Percentiles rank a stretch among this genome's conserved stretches.
phyloP scores from a whole-genome alignment of 1,284 basidiomycete genomes.

The Hypsizygus ulmarius region DNA sequence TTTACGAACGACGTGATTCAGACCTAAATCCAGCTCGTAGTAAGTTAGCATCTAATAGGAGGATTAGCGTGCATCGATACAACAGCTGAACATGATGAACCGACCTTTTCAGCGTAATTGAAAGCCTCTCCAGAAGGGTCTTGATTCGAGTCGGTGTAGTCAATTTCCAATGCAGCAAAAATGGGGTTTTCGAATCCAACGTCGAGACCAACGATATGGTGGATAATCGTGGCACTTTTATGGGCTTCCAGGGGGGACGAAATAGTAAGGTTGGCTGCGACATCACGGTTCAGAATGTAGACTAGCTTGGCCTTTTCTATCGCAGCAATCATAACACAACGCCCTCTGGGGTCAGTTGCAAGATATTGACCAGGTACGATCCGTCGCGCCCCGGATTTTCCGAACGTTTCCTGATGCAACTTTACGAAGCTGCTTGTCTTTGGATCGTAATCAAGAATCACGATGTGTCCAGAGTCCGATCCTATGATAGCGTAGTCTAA shows the following conservation, averaged over 20 bases:
- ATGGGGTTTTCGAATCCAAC: conserved; percentile 97
- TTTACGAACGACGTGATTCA: conserved; percentile 96
- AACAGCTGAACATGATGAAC: conserved; percentile 17
- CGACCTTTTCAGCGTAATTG: conserved; percentile 84
- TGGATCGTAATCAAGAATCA: conserved; percentile 92
- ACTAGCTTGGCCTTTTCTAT: conserved; percentile 94
- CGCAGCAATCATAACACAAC: conserved; percentile 87
- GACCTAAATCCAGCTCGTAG: conserved; percentile 92
- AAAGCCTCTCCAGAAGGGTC: conserved; percentile 92
- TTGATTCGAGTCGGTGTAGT: conserved; percentile 91
- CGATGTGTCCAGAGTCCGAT: conserved; percentile 90
- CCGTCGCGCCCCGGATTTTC: conserved; percentile 87
- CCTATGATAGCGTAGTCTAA: conserved; percentile 95
- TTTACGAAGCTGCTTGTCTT: conserved; percentile 84
- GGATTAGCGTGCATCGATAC: conserved; percentile 11
- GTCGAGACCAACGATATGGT: conserved; percentile 89
- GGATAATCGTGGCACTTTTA: conserved; percentile 89
- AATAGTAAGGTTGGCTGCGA: conserved; percentile 93
- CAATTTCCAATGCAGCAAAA: conserved; percentile 92
- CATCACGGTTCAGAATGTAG: conserved; percentile 90
- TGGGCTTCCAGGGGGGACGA: conserved; percentile 95
- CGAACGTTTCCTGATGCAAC: conserved; percentile 93
- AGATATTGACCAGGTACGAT: conserved; percentile 95
- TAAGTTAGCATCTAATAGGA: conserved; percentile 82
- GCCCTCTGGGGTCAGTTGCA: conserved; percentile 91